phyloP scores from a whole-genome alignment of 2,329 filamentous ascomycete species.

The Talaromyces sp. region DNA sequence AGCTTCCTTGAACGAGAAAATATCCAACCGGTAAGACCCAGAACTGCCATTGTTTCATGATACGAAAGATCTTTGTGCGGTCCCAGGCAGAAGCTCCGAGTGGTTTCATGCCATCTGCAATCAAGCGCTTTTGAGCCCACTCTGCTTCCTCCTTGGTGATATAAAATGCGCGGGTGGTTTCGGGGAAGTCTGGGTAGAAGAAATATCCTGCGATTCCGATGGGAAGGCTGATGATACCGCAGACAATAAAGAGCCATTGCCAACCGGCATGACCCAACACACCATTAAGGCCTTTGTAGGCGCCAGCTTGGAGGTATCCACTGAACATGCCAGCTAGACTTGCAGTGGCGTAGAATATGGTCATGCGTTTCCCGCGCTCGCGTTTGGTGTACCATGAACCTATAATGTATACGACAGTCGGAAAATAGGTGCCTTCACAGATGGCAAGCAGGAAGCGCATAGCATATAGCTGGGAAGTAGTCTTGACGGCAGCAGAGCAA shows the following conservation, averaged over 20 bases:
- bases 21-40: constrained; percentile 45
- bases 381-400: constrained; percentile 23
- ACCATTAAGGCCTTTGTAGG: constrained; percentile 50
- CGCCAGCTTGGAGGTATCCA: constrained; percentile 52
- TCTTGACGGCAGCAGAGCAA: constrained; percentile 41
- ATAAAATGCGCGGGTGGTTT: constrained; percentile 44
- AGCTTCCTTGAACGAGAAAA: constrained; percentile 39
- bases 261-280: constrained; percentile 46
- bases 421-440: constrained; percentile 21
- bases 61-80: constrained; percentile 37
- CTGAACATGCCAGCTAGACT: constrained; percentile 44
- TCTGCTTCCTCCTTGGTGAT: constrained; percentile 30
- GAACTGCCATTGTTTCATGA: constrained; percentile 45
- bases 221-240: constrained; percentile 51
- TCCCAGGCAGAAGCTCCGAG: constrained; percentile 33
- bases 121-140: constrained; percentile 24
- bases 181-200: constrained; percentile 45
- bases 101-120: constrained; percentile 39
- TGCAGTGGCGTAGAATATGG: constrained; percentile 21
- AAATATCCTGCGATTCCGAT: constrained; percentile 38
- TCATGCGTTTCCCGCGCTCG: constrained; percentile 19
- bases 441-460: constrained; percentile 24
- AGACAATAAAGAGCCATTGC: constrained; percentile 56
- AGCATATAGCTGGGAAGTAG: constrained; percentile 20
- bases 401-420: constrained; percentile 22